Conservation (phyloP, 257 asterid species). For the Cordia subcordata region DNA sequence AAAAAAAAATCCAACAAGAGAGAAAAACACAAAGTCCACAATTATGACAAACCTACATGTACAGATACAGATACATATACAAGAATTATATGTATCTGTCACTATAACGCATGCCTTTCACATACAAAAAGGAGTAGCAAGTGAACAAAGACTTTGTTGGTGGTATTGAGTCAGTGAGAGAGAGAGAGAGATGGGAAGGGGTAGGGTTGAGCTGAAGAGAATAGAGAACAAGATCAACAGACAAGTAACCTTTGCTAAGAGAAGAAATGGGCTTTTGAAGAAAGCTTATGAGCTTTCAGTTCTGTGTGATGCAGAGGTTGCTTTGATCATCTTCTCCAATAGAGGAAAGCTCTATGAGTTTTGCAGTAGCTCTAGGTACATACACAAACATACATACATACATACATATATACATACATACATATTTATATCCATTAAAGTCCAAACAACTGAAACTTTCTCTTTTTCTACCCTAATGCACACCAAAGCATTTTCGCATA, state of each 20-base stretch:
- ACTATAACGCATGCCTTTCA: neutral
- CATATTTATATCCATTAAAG: neutral
- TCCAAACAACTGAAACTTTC: too few relatives aligned
- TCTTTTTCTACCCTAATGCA: too few relatives aligned
- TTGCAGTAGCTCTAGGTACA: constrained; percentile 97
- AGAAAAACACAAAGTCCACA: constrained; percentile 3
- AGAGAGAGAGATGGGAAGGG: constrained; percentile 57
- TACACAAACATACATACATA: constrained; percentile 1
- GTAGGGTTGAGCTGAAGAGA: constrained; percentile 89
- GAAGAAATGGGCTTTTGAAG: constrained; percentile 92
- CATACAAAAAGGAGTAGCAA: neutral
- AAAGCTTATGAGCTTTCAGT: constrained; percentile 98
- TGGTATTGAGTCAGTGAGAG: constrained; percentile 7
- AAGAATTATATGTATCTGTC: neutral
- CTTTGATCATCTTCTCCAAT: constrained; percentile 98
- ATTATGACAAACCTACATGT: constrained; percentile 1
- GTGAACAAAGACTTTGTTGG: constrained; percentile 6
- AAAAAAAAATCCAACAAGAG: neutral
- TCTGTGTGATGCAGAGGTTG: constrained; percentile 94
- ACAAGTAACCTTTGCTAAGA: constrained; percentile 92
- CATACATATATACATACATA: neutral
- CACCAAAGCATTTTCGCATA: too few relatives aligned
- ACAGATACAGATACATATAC: neutral
- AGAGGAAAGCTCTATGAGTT: constrained; percentile 98
- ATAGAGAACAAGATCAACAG: constrained; percentile 97